Conservation (phyloP, 2,329 filamentous ascomycete species). For the Fusarium torulosum region DNA sequence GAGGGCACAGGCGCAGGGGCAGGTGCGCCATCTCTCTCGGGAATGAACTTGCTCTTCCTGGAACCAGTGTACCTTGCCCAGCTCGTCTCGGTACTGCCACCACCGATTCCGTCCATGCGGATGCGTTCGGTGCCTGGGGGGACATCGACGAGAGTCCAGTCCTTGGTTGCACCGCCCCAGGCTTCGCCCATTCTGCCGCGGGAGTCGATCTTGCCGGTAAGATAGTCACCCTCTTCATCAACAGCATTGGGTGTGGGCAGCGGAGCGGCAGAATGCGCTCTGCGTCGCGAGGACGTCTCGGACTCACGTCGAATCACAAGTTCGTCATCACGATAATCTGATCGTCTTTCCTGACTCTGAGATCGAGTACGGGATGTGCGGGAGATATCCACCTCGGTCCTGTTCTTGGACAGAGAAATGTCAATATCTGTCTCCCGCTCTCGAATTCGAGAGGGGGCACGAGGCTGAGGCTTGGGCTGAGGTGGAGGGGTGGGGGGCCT, state of each 20-base stretch:
- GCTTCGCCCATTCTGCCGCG: conserved; percentile 80
- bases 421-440: conserved; percentile 72
- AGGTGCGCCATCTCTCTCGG: conserved; percentile 69
- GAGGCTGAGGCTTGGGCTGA: conserved; percentile 59
- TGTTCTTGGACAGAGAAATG: conserved; percentile 66
- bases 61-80: conserved; percentile 86
- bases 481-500: conserved; percentile 62
- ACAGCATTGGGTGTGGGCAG: conserved; percentile 50
- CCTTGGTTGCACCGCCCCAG: conserved; percentile 77
- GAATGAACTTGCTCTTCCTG: conserved; percentile 78
- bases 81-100: conserved; percentile 79
- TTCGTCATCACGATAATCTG: conserved; percentile 71
- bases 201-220: conserved; percentile 66
- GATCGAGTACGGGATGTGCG: conserved; percentile 55
- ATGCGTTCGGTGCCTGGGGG: conserved; percentile 86
- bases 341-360: conserved; percentile 56
- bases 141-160: conserved; percentile 86
- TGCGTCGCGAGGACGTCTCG: conserved; percentile 59
- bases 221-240: conserved; percentile 74
- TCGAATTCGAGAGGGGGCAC: conserved; percentile 57
- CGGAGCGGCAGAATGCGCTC: conserved; percentile 65
- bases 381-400: conserved; percentile 70
- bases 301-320: conserved; percentile 72
- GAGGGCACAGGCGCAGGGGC: conserved; percentile 38
- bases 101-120: conserved; percentile 83